These are phyloP conservation scores for Talaromyces sp. DNA, from an alignment of 2,329 filamentous ascomycete species.

Conservation along the genomic window DNA sequence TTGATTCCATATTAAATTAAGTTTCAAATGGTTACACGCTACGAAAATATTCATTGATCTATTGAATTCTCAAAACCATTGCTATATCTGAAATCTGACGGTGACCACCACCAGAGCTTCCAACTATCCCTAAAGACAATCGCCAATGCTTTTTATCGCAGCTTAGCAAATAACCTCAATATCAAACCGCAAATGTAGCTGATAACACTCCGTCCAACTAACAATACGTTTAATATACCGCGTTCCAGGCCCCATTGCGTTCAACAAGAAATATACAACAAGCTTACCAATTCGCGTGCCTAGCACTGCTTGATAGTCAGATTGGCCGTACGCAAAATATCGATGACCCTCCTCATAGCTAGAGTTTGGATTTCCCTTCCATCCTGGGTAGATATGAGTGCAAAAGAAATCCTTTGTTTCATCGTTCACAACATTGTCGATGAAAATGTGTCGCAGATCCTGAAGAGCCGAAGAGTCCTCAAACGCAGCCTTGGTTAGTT, in stretches of 20 bases:
- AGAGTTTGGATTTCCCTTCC: not conserved
- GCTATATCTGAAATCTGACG: too few species aligned
- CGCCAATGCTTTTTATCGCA: too few species aligned
- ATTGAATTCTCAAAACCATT: too few species aligned
- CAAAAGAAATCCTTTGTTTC: conserved; percentile 1
- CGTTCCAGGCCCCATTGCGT: conserved; percentile 4
- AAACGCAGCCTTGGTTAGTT: conserved; percentile 4
- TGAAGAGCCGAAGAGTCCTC: not conserved
- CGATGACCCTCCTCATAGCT: not conserved
- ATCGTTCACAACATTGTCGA: conserved; percentile 1
- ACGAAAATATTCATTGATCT: too few species aligned
- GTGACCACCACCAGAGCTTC: too few species aligned
- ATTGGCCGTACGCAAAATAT: not conserved
- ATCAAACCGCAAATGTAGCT: not conserved
- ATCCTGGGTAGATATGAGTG: not conserved
- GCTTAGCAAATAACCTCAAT: not conserved
- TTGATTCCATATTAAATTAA: not conserved
- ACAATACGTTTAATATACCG: conserved; percentile 2
- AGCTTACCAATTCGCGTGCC: conserved; percentile 9
- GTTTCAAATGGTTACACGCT: not conserved
- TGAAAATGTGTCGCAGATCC: not conserved
- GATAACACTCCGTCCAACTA: not conserved
- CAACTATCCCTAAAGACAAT: too few species aligned
- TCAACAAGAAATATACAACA: conserved; percentile 2
- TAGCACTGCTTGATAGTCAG: conserved; percentile 3